These are phyloP conservation scores for Alternaria postmessia DNA, from an alignment of 2,329 filamentous ascomycete genomes.

Conservation along the genomic window DNA sequence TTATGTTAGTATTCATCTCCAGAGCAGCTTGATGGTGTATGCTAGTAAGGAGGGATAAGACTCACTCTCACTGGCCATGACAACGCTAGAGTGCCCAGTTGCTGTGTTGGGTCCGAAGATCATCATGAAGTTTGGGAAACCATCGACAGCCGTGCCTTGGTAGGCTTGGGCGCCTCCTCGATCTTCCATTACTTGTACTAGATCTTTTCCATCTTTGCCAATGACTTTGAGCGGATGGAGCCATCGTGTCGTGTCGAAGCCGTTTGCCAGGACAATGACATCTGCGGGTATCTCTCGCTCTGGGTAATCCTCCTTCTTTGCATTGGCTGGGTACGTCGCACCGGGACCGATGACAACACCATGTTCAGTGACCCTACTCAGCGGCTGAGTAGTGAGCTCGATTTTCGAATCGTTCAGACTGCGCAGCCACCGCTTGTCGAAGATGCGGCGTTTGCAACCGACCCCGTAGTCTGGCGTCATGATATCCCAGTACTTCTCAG, in stretches of 20 bases:
- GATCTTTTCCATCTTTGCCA: slow-evolving; percentile 59
- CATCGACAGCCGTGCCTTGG: slow-evolving; percentile 64
- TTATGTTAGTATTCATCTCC: background rate
- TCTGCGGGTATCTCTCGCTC: slow-evolving; percentile 62
- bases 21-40: too few relatives aligned
- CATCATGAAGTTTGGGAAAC: slow-evolving; percentile 69
- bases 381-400: slow-evolving; percentile 61
- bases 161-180: slow-evolving; percentile 70
- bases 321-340: slow-evolving; percentile 54
- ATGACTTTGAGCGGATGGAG: slow-evolving; percentile 62
- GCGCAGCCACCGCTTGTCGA: slow-evolving; percentile 64
- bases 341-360: slow-evolving; percentile 63
- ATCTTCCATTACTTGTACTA: slow-evolving; percentile 65
- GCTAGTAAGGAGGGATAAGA: background rate
- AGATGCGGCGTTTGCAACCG: slow-evolving; percentile 71
- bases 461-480: slow-evolving; percentile 69
- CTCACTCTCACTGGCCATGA: slow-evolving; percentile 65
- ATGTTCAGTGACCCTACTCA: slow-evolving; percentile 58
- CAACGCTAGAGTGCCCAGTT: slow-evolving; percentile 68
- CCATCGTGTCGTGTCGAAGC: slow-evolving; percentile 65
- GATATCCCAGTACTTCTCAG: slow-evolving; percentile 67
- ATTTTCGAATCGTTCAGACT: slow-evolving; percentile 63
- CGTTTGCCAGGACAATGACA: slow-evolving; percentile 68
- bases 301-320: slow-evolving; percentile 42
- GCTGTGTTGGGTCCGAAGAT: slow-evolving; percentile 69